Evolutionary conservation across 257 asterid species (phyloP).

Genomic region (Petrea volubilis): DNA sequence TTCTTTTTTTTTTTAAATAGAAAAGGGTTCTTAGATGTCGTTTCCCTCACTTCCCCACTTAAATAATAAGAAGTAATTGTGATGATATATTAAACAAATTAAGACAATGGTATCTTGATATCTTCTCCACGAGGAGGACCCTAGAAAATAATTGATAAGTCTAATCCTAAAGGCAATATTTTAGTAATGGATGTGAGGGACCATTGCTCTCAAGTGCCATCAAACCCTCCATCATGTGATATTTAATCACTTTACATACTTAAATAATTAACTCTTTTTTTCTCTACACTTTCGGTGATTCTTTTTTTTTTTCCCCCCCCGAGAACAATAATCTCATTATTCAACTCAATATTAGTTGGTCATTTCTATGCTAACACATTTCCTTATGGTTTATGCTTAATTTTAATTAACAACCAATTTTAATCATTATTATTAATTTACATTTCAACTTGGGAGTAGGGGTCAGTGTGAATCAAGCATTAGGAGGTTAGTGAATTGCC

Average conservation of each 20-base stretch:
- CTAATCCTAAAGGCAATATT: slow-evolving; percentile 46
- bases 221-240: slow-evolving; percentile 40
- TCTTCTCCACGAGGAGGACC: slow-evolving; percentile 18
- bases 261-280: not conserved
- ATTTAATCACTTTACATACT: slow-evolving; percentile 29
- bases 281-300: slow-evolving; percentile 21
- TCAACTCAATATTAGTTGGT: not conserved
- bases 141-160: slow-evolving; percentile 10
- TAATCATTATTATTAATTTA: not conserved
- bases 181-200: slow-evolving; percentile 38
- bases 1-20: too few relatives aligned
- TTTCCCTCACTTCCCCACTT: not conserved
- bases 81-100: not conserved
- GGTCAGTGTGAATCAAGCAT: not conserved
- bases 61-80: not conserved
- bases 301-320: not conserved
- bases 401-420: not conserved
- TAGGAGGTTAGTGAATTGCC: too few relatives aligned
- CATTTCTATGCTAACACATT: not conserved
- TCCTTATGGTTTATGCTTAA: not conserved
- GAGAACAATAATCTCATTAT: not conserved
- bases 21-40: not conserved
- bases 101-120: slow-evolving; percentile 8
- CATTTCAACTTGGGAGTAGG: not conserved
- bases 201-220: slow-evolving; percentile 44